Base-by-base conservation (phyloP, 2,329 filamentous ascomycete species). In the Colletotrichum higginsianum region DNA sequence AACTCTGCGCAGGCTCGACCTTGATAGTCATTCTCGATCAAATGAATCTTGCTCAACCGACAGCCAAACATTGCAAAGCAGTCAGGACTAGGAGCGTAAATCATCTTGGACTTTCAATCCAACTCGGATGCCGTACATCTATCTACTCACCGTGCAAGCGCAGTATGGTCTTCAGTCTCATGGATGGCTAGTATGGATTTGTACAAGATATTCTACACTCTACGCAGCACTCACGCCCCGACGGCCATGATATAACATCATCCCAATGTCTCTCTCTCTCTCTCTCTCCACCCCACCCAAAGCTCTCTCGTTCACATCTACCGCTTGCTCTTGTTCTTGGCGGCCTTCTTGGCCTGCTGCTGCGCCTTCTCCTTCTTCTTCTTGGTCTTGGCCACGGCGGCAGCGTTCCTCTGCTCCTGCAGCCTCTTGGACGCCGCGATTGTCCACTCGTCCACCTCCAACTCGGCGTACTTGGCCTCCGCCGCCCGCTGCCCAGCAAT, bases 401-500 rank as follows among this genome's bases (percentile, higher is more conserved):
- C 76, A 30, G 72, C 75, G 56, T 75, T 71, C 56, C 50, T 77
- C 44, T 77, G 78, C 64, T 75, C 74, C 74, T 80, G 79, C 7
- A 78, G 74, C 44, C 75, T 76, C 64, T 71, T 75, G 71, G 71
- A 65, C 44, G 76, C 76, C 40, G 72, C 74, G 35, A 72, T 71
- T 13, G 76, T 75, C 76, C 76, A 77, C 73, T 77, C 76, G 56
- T 77, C 76, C 55, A 74, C 60, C 50, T 77, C 73, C 66, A 67
- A 68, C 30, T 69, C 74, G 12, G 73, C 79, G 7, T 74, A 79
- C 77, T 76, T 80, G 72, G 72, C 75, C 71, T 76, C 79, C 38
- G 82, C 81, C 79, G 81, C 81, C 74, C 79, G 79, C 79, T 84
- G 81, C 1, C 84, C 83, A 67, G 78, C 80, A 18, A 68, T 49